These are phyloP conservation scores for Microascus cirrosus DNA, from an alignment of 2,329 filamentous ascomycete genomes.

Conservation along the genomic window DNA sequence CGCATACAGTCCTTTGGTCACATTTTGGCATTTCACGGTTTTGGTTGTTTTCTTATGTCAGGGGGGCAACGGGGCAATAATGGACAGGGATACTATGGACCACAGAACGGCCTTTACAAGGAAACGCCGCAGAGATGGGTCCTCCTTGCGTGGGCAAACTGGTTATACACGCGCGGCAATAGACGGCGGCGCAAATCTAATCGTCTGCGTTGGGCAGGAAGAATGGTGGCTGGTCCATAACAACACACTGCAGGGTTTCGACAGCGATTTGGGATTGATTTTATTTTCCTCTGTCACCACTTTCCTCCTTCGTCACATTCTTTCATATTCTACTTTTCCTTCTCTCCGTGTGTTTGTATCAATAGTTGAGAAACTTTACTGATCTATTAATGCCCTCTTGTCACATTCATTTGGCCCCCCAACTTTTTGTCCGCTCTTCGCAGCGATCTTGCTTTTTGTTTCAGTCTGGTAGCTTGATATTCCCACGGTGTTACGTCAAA, in stretches of 20 bases:
- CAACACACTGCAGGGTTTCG: background rate
- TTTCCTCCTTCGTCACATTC: constrained; percentile 23
- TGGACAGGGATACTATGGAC: constrained; percentile 3
- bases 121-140: constrained; percentile 1
- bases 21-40: constrained; percentile 1
- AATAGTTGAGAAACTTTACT: background rate
- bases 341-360: constrained; percentile 17
- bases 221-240: constrained; percentile 6
- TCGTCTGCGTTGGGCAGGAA: constrained; percentile 4
- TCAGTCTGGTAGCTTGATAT: background rate
- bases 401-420: constrained; percentile 21
- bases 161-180: constrained; percentile 5
- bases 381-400: constrained; percentile 13
- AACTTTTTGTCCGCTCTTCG: constrained; percentile 20
- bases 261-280: background rate
- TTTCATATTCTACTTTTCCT: constrained; percentile 19
- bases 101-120: constrained; percentile 4
- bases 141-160: constrained; percentile 4
- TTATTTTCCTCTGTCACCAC: constrained; percentile 9
- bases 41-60: background rate
- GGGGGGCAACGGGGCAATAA: background rate
- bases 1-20: constrained; percentile 3
- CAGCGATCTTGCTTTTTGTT: constrained; percentile 9
- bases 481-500: background rate
- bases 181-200: constrained; percentile 4